Conservation (phyloP, 495 filamentous ascomycete species). For the Hypoxylon cercidicola region DNA sequence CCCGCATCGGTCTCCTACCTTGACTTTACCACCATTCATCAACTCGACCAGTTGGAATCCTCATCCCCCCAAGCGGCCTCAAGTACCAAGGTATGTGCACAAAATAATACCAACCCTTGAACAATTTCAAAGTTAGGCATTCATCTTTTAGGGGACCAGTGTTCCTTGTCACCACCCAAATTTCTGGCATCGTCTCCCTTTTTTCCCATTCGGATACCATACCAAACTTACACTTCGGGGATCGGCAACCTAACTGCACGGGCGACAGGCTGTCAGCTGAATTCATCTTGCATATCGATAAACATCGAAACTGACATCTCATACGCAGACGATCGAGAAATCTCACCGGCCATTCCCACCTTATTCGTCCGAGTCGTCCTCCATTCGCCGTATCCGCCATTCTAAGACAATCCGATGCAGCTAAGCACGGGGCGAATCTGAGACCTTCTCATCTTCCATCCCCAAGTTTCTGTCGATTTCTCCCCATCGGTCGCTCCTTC, state of each 20-base stretch:
- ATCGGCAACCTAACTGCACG: conserved; percentile 31
- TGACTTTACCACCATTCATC: conserved; percentile 10
- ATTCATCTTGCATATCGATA: conserved; percentile 22
- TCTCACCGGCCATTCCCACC: conserved; percentile 16
- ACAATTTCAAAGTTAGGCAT: conserved; percentile 21
- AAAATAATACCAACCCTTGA: conserved; percentile 4
- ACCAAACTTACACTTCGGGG: conserved; percentile 23
- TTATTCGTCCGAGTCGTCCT: conserved; percentile 15
- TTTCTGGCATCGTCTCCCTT: conserved; percentile 26
- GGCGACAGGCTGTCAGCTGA: conserved; percentile 11
- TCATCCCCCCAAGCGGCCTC: conserved; percentile 1
- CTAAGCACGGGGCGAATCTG: conserved; percentile 44
- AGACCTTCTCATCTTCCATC: conserved; percentile 34
- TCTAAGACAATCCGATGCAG: conserved; percentile 46
- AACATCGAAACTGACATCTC: conserved; percentile 11
- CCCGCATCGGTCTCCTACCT: conserved; percentile 31
- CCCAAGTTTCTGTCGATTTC: conserved; percentile 11
- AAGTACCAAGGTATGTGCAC: conserved; percentile 32
- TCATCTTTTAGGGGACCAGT: conserved; percentile 16
- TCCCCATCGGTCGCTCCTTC: conserved; percentile 13
- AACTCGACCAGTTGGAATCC: conserved; percentile 6
- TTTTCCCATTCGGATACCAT: conserved; percentile 26
- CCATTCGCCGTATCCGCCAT: conserved; percentile 12
- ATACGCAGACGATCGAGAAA: neutral
- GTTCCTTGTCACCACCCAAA: conserved; percentile 11